These are phyloP conservation scores for Trichosporon sp. DNA, from an alignment of 1,284 basidiomycete genomes.

Conservation along the genomic window DNA sequence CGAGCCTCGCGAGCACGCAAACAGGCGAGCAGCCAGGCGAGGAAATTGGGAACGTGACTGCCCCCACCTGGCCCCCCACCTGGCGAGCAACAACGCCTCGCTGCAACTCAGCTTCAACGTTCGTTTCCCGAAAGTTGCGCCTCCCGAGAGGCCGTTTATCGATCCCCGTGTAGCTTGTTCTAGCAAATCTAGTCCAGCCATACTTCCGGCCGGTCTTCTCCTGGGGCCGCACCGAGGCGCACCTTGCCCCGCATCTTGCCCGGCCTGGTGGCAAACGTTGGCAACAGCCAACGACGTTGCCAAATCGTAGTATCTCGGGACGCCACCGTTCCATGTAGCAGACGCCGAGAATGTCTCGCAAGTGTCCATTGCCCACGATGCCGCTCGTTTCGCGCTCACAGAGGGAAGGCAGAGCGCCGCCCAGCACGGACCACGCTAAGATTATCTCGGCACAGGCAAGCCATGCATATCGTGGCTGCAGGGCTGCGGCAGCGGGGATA, in stretches of 20 bases:
- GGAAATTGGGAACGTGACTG: neutral
- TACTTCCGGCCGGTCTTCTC: neutral
- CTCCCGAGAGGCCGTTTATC: neutral
- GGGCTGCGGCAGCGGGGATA: neutral
- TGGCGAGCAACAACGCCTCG: neutral
- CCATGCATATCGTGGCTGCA: neutral
- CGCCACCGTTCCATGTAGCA: neutral
- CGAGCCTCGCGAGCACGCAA: neutral
- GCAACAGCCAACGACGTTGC: neutral
- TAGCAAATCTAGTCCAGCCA: neutral
- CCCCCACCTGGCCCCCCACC: neutral
- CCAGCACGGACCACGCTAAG: neutral
- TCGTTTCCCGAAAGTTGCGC: neutral
- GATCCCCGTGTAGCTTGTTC: neutral
- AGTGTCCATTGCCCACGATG: neutral
- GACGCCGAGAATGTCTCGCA: neutral
- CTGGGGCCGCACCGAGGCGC: neutral
- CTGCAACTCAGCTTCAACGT: neutral
- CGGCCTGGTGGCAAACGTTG: neutral
- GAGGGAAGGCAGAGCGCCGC: neutral
- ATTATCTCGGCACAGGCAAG: neutral
- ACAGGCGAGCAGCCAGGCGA: neutral
- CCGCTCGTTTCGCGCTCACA: neutral
- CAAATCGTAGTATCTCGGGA: neutral
- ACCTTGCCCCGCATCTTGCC: neutral